Base-by-base conservation (phyloP, 345 rosid genomes). In the Eucalyptus regnans region DNA sequence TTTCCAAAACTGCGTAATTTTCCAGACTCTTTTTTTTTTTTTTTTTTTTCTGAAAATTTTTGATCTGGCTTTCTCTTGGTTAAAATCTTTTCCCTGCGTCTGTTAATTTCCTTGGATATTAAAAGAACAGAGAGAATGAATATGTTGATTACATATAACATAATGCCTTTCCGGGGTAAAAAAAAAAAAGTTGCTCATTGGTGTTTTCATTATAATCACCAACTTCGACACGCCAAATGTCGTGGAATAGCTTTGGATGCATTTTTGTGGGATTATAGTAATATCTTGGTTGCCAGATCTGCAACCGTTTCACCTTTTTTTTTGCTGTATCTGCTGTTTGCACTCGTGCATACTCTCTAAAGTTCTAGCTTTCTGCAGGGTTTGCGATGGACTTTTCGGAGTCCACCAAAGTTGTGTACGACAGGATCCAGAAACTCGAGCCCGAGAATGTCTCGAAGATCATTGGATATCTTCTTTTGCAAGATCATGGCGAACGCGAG, bases 401-500 rank as follows among this genome's bases (percentile, higher is more conserved):
- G 91, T 94, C 99, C 85, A 96, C 98, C 60, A 95, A 95, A 88
- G 91, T 93, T 71, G 98, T 97, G 29, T 97, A 95, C 93, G 89
- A 90, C 46, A 95, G 99, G 92, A 97, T 98, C 91, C 97, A 95
- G 88, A 90, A 94, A 91, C 90, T 95, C 43, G 99, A 98, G 88
- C 99, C 98, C 13, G 99, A 98, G 85, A 93, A 94, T 86, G 98
- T 95, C 33, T 91, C 96, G 20, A 97, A 94, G 94, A 98, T 98
- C 87, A 93, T 97, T 15, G 99, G 98, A 9, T 98, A 95, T 89
- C 94, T 97, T 80, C 91, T 96, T 31, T 91, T 95, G 90, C 98
- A 95, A 92, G 96, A 95, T 48, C 93, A 97, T 27, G 92, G 96
- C 2, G 96, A 97, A 44, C 92, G 92, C 1, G 97, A 98, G 87